A percentile compares a stretch with the other conserved stretches of the same genome.
These are phyloP conservation scores for Pecoramyces ruminantium DNA, from an alignment of 192 early-diverging fungal genomes.

Conservation along the genomic window DNA sequence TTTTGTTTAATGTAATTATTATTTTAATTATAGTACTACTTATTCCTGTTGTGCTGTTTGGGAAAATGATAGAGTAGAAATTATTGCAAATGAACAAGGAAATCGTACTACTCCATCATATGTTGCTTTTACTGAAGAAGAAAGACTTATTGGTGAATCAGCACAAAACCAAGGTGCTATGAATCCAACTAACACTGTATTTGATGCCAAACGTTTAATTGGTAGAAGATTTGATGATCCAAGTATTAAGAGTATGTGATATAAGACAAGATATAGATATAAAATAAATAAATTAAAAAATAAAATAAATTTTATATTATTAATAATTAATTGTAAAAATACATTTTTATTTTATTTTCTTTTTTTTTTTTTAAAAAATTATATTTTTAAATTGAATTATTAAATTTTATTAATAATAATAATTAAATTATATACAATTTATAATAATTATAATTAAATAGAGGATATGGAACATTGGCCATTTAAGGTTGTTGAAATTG, in stretches of 20 bases:
- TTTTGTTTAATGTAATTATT: too few species aligned
- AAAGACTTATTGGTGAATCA: constrained; percentile 68
- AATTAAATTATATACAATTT: too few species aligned
- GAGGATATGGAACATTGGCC: constrained; percentile 68
- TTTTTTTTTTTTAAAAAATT: too few species aligned
- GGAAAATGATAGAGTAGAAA: constrained; percentile 42
- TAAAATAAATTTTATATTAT: too few species aligned
- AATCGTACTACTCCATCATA: constrained; percentile 78
- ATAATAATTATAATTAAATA: neutral
- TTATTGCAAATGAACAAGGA: constrained; percentile 79
- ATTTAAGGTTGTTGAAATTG: constrained; percentile 48
- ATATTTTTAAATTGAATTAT: too few species aligned
- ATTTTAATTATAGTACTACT: neutral
- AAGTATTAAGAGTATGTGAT: constrained; percentile 44
- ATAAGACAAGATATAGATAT: too few species aligned
- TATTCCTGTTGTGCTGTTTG: constrained; percentile 20
- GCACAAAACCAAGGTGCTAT: constrained; percentile 81
- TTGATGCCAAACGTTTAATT: constrained; percentile 81
- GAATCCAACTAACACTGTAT: constrained; percentile 82
- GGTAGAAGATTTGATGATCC: constrained; percentile 74
- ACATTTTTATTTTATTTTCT: too few species aligned
- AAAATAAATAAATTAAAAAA: too few species aligned
- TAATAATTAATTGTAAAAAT: too few species aligned
- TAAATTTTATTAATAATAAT: too few species aligned
- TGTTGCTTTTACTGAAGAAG: constrained; percentile 61